These are phyloP conservation scores for Lolium perenne DNA, from an alignment of 176 grass and related monocot species.

Conservation along the genomic window DNA sequence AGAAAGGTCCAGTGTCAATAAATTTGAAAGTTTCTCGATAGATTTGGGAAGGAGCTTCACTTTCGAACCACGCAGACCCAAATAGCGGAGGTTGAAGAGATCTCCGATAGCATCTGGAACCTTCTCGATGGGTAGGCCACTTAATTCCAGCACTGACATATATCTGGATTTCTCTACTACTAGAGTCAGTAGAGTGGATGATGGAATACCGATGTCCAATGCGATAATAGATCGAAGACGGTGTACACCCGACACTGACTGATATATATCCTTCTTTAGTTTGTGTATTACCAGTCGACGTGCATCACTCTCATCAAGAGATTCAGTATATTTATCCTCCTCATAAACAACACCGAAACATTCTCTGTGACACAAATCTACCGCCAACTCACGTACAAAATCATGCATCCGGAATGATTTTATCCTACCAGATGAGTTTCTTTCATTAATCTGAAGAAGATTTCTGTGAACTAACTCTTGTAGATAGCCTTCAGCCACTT, in stretches of 20 bases:
- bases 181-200: slow-evolving; percentile 7
- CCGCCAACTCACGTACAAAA: slow-evolving; percentile 27
- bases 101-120: slow-evolving; percentile 38
- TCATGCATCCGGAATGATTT: slow-evolving; percentile 34
- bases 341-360: slow-evolving; percentile 19
- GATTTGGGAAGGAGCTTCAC: slow-evolving; percentile 43
- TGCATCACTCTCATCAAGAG: not conserved
- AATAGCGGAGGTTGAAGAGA: slow-evolving; percentile 50
- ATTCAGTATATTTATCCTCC: not conserved
- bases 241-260: not conserved
- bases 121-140: not conserved
- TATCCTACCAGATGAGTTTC: slow-evolving; percentile 16
- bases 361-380: slow-evolving; percentile 13
- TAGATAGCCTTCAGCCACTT: slow-evolving; percentile 41
- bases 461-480: slow-evolving; percentile 21
- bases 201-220: slow-evolving; percentile 18
- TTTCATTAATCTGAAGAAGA: slow-evolving; percentile 29
- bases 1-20: slow-evolving; percentile 23
- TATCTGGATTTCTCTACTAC: slow-evolving; percentile 4
- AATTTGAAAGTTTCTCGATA: slow-evolving; percentile 17
- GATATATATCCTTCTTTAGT: not conserved
- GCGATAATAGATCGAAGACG: slow-evolving; percentile 31
- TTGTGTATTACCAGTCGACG: slow-evolving; percentile 30
- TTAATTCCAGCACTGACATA: slow-evolving; percentile 35
- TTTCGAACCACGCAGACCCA: slow-evolving; percentile 45